Conservation (phyloP, 1,139 yeast genomes). For the Waltiozyma sp. region DNA sequence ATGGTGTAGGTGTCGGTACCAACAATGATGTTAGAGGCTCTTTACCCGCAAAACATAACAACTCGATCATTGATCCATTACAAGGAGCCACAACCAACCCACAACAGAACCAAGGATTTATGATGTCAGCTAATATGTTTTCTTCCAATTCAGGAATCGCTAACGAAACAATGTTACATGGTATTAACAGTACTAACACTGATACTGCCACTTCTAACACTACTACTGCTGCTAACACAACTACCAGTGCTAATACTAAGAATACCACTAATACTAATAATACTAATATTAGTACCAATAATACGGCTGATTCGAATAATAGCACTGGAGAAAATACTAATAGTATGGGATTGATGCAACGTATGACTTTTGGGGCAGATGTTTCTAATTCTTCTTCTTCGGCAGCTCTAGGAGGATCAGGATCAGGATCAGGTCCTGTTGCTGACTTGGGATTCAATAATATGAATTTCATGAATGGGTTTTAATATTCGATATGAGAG, state of each 20-base stretch:
- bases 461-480: slow-evolving; percentile 5
- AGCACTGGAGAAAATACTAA: too few species aligned
- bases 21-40: too few species aligned
- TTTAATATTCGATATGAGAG: too few species aligned
- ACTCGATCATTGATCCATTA: background rate
- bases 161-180: background rate
- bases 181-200: background rate
- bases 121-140: background rate
- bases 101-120: background rate
- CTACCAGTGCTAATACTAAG: too few species aligned
- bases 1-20: too few species aligned
- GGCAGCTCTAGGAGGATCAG: too few species aligned
- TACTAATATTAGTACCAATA: too few species aligned
- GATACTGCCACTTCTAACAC: background rate
- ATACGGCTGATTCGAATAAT: too few species aligned
- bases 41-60: slow-evolving; percentile 3
- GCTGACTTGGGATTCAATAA: background rate
- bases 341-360: background rate
- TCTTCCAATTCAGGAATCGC: background rate
- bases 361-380: background rate
- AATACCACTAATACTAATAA: too few species aligned
- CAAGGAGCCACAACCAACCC: background rate
- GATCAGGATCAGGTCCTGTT: too few species aligned
- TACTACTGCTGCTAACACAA: too few species aligned
- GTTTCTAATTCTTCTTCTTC: background rate